Evolutionary conservation across 1,284 basidiomycete species (phyloP), one percentile per base, ranked within the genome.

Genomic region (Cutaneotrichosporon dermatis): DNA sequence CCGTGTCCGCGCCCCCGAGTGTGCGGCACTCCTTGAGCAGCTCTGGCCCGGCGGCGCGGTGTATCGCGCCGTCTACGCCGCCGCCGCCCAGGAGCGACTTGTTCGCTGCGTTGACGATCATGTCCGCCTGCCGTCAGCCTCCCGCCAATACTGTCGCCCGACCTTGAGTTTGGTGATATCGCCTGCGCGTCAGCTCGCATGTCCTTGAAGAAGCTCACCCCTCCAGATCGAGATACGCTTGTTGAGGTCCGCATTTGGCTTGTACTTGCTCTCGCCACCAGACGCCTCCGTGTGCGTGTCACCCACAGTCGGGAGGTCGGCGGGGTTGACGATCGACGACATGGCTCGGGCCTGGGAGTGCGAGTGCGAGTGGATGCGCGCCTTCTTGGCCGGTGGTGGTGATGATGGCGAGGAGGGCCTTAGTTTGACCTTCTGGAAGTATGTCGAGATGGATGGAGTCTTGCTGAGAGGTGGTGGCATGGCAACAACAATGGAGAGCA

Each of bases 51-150:
- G 94, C 94, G 4, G 90, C 91, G 4, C 79, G 74, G 76, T 97
- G 94, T 55, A 79, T 79, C 2, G 77, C 76, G n/a, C 77, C 77
- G 59, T 79, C 77, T 0, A 79, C 77, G 11, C 77, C 77, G 3
- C 77, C 77, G n/a, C 78, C 71, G 83, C 92, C 92, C 44, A 89
- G 80, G 33, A 95, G 79, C 45, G 83, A 84, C 54, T 81, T 81
- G 73, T 93, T 92, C 4, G 91, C 91, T 7, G 92, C 92, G 71
- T 94, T 95, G 54, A 94, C 91, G 60, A 95, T 89, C 34, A 86
- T 82, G 71, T 92, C 89, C 8, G 89, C 68, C 76, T 78, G 54
- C 4, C 6, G 50, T 57, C 41, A 59, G 55, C 48, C 13, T 9
- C 10, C 33, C 7, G 12, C 6, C 25, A 25, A 25, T 25, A 37